A percentile compares a stretch with the other conserved stretches of the same genome.
Conservation (phyloP, 331 rosid genomes). For the Acacia concinna region DNA sequence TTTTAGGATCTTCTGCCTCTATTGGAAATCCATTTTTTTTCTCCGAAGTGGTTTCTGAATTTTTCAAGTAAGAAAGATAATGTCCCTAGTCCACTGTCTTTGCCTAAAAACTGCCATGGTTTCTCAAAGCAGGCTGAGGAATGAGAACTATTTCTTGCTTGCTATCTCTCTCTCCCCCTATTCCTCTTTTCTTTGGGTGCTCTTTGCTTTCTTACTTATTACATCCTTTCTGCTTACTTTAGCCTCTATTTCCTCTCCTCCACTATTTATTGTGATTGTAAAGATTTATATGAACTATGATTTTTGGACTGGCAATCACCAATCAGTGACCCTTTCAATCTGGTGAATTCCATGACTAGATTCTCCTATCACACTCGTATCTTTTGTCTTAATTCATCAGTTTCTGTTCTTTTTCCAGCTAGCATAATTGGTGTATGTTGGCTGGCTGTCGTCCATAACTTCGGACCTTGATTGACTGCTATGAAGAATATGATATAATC, state of each 20-base stretch:
- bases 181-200: neutral
- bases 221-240: neutral
- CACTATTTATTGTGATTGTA: neutral
- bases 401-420: conserved; percentile 1
- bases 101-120: neutral
- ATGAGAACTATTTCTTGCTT: neutral
- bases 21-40: conserved; percentile 3
- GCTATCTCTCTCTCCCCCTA: neutral
- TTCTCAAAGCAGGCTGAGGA: neutral
- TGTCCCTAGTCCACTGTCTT: neutral
- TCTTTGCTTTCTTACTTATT: neutral
- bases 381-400: neutral
- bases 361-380: neutral
- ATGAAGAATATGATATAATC: conserved; percentile 1
- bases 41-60: neutral
- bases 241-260: neutral
- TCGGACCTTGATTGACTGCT: neutral
- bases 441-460: neutral
- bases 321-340: conserved; percentile 1
- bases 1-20: neutral
- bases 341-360: neutral
- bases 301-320: neutral
- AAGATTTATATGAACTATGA: neutral
- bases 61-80: neutral
- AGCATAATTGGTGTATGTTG: neutral